Conservation (phyloP, 768 basidiomycete genomes). For the Amanita phalloides region DNA sequence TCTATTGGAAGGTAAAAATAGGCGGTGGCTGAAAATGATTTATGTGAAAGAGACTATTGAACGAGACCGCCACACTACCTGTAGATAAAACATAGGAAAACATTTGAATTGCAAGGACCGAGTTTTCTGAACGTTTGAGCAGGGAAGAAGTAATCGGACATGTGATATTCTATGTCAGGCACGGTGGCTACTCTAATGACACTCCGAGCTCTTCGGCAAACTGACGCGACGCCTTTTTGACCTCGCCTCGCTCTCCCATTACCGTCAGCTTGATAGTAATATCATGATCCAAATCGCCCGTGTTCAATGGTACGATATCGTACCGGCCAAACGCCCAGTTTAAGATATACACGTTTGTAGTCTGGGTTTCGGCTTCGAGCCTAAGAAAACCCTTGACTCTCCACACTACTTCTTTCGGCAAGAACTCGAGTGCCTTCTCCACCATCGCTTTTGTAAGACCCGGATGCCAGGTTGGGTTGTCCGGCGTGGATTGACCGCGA, state of each 20-base stretch:
- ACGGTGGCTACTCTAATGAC: slow-evolving; percentile 15
- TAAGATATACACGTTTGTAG: slow-evolving; percentile 38
- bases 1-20: slow-evolving; percentile 59
- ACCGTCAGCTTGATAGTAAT: slow-evolving; percentile 56
- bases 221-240: slow-evolving; percentile 41
- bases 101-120: slow-evolving; percentile 16
- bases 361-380: slow-evolving; percentile 20
- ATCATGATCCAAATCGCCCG: slow-evolving; percentile 18
- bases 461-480: slow-evolving; percentile 11
- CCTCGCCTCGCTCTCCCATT: slow-evolving; percentile 87
- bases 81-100: slow-evolving; percentile 36
- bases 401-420: slow-evolving; percentile 68
- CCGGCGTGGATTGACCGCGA: slow-evolving; percentile 10
- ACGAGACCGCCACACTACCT: slow-evolving; percentile 15
- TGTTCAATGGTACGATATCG: slow-evolving; percentile 36
- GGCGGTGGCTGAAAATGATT: slow-evolving; percentile 32
- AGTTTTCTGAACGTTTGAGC: not conserved
- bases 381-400: slow-evolving; percentile 82
- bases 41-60: slow-evolving; percentile 3
- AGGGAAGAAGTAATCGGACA: not conserved
- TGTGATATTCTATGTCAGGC: slow-evolving; percentile 37
- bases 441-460: slow-evolving; percentile 28
- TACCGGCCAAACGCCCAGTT: slow-evolving; percentile 94
- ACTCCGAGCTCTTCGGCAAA: slow-evolving; percentile 40
- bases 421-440: slow-evolving; percentile 30